These are phyloP conservation scores for Fusarium udum DNA, from an alignment of 2,329 filamentous ascomycete species.

Conservation along the genomic window DNA sequence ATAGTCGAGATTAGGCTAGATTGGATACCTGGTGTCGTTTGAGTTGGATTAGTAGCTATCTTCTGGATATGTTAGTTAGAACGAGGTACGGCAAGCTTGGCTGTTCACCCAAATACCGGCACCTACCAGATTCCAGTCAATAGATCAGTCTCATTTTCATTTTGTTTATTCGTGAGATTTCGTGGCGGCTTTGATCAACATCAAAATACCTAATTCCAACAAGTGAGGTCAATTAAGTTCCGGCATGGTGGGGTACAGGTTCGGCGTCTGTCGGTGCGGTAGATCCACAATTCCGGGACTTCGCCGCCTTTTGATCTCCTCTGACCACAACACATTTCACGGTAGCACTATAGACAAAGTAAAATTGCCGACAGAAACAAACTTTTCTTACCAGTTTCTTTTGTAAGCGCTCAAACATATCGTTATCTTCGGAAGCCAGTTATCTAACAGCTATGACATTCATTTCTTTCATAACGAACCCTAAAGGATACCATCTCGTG, in stretches of 20 bases:
- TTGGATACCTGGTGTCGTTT: background rate
- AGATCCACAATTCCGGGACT: background rate
- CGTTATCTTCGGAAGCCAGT: background rate
- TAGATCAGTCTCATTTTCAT: fast-evolving
- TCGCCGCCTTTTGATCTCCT: background rate
- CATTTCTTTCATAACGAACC: too few species aligned
- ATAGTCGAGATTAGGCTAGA: fast-evolving
- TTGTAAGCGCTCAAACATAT: background rate
- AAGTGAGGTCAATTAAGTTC: background rate
- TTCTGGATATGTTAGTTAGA: background rate
- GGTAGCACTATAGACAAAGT: background rate
- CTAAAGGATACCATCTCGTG: too few species aligned
- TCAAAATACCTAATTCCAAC: background rate
- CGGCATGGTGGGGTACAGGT: background rate
- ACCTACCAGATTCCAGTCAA: fast-evolving
- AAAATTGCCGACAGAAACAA: background rate
- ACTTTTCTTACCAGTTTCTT: background rate
- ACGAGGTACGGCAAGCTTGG: too few species aligned
- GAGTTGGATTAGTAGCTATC: background rate
- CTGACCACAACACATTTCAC: background rate
- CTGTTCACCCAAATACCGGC: too few species aligned
- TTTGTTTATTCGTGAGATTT: fast-evolving
- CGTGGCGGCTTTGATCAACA: fast-evolving
- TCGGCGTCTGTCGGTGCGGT: background rate
- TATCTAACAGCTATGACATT: background rate